Percentiles rank a stretch among this genome's conserved stretches.
These are phyloP conservation scores for Dryadomyces quercus-mongolicae DNA, from an alignment of 2,329 filamentous ascomycete species.

Conservation along the genomic window DNA sequence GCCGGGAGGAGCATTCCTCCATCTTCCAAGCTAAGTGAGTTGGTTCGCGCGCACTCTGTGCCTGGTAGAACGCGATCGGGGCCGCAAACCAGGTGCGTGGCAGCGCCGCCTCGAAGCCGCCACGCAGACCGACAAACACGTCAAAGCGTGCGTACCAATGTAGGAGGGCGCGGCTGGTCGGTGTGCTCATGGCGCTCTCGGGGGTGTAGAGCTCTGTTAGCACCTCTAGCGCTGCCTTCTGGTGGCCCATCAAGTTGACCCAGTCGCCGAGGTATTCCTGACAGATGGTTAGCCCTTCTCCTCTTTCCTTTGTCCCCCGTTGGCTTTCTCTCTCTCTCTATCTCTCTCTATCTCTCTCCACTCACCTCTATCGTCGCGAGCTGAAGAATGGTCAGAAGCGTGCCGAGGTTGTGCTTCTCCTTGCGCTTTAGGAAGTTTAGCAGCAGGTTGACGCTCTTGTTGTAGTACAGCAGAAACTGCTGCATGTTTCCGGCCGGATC, in stretches of 20 bases:
- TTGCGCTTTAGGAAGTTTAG: slow-evolving; percentile 58
- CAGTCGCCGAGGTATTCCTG: slow-evolving; percentile 93
- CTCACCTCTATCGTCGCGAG: slow-evolving; percentile 82
- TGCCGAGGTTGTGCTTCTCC: slow-evolving; percentile 60
- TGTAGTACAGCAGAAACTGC: slow-evolving; percentile 81
- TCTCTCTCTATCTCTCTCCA: slow-evolving; percentile 1
- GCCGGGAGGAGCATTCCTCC: slow-evolving; percentile 51
- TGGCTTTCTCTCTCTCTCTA: not conserved
- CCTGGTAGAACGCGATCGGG: slow-evolving; percentile 49
- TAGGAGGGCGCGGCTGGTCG: slow-evolving; percentile 60
- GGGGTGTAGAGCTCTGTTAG: slow-evolving; percentile 68
- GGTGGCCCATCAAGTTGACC: slow-evolving; percentile 86
- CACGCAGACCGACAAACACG: slow-evolving; percentile 70
- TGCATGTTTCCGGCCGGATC: slow-evolving; percentile 62
- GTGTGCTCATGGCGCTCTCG: slow-evolving; percentile 57
- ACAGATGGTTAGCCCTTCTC: not conserved
- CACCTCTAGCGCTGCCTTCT: slow-evolving; percentile 77
- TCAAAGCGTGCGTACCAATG: slow-evolving; percentile 91
- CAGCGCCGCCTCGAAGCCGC: slow-evolving; percentile 62
- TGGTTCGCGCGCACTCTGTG: slow-evolving; percentile 47
- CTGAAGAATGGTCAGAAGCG: slow-evolving; percentile 77
- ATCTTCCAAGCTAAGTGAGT: slow-evolving; percentile 53
- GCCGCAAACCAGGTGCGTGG: slow-evolving; percentile 66
- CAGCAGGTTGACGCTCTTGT: slow-evolving; percentile 70
- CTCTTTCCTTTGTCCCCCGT: not conserved